A percentile compares a stretch with the other conserved stretches of the same genome.
These are phyloP conservation scores for Lactarius trivialis DNA, from an alignment of 768 basidiomycete species.

Conservation along the genomic window DNA sequence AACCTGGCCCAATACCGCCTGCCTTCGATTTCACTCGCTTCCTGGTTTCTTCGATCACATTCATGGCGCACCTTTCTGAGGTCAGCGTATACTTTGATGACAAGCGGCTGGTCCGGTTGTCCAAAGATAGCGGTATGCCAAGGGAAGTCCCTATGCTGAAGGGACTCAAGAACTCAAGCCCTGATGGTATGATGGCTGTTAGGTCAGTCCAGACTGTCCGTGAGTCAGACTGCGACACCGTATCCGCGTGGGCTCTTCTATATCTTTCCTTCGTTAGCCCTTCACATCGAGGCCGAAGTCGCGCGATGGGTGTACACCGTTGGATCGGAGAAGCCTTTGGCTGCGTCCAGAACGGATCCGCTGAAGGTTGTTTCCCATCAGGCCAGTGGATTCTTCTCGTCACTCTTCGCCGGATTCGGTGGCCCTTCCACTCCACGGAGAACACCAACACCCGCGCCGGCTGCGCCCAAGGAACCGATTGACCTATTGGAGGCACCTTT, in stretches of 20 bases:
- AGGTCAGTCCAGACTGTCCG: slow-evolving; percentile 56
- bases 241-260: slow-evolving; percentile 2
- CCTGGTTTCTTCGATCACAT: slow-evolving; percentile 85
- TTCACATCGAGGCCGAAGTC: slow-evolving; percentile 77
- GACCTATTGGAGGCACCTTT: slow-evolving; percentile 36
- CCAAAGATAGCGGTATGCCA: slow-evolving; percentile 52
- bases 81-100: slow-evolving; percentile 82
- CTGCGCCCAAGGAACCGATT: slow-evolving; percentile 26
- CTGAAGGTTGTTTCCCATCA: slow-evolving; percentile 10
- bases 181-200: slow-evolving; percentile 61
- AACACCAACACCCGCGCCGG: slow-evolving; percentile 29
- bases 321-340: slow-evolving; percentile 52
- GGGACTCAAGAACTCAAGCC: slow-evolving; percentile 50
- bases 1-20: slow-evolving; percentile 70
- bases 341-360: slow-evolving; percentile 10
- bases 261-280: slow-evolving; percentile 36
- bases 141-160: slow-evolving; percentile 47
- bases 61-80: slow-evolving; percentile 74
- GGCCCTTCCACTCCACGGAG: slow-evolving; percentile 29
- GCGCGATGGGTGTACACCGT: slow-evolving; percentile 70
- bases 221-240: slow-evolving; percentile 31
- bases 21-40: slow-evolving; percentile 88
- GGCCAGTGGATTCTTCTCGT: slow-evolving; percentile 35
- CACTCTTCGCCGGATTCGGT: slow-evolving; percentile 34
- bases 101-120: slow-evolving; percentile 57